Evolutionary conservation across 2,329 filamentous ascomycete species (phyloP).

Genomic region (Claviceps digitariae): DNA sequence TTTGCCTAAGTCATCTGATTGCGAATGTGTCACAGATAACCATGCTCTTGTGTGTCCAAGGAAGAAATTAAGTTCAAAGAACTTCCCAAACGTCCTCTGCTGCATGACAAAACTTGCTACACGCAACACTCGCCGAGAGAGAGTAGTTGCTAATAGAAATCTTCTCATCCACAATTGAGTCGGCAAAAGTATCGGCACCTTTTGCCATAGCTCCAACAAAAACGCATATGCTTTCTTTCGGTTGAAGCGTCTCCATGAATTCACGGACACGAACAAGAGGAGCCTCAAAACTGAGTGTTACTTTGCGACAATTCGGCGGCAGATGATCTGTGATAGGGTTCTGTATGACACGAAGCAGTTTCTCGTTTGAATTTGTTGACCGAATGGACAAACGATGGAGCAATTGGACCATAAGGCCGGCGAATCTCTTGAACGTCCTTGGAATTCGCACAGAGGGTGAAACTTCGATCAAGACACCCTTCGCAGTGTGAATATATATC

Average conservation of each 20-base stretch:
- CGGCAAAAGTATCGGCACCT: conserved; percentile 88
- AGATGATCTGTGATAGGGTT: conserved; percentile 97
- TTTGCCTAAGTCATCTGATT: background rate
- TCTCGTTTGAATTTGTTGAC: conserved; percentile 93
- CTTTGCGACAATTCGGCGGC: conserved; percentile 92
- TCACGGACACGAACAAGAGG: conserved; percentile 76
- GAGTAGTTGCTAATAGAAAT: conserved; percentile 99
- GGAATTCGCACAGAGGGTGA: conserved; percentile 97
- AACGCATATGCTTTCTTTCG: conserved; percentile 89
- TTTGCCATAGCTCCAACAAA: conserved; percentile 99
- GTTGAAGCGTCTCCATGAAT: conserved; percentile 66
- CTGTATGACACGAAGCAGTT: conserved; percentile 92
- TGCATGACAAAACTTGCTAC: conserved; percentile 98
- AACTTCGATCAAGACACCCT: conserved; percentile 93
- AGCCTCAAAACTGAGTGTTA: conserved; percentile 90
- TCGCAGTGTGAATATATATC: conserved; percentile 97
- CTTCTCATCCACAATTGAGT: conserved; percentile 87
- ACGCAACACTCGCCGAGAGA: conserved; percentile 91
- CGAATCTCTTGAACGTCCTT: conserved; percentile 96
- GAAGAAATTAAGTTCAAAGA: conserved; percentile 41
- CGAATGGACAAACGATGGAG: conserved; percentile 91
- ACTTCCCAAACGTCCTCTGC: conserved; percentile 95
- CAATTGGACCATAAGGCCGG: conserved; percentile 95
- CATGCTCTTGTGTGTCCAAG: background rate
- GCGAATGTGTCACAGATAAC: background rate